phyloP scores from a whole-genome alignment of 495 filamentous ascomycete genomes.

The Aspergillus biplanus region DNA sequence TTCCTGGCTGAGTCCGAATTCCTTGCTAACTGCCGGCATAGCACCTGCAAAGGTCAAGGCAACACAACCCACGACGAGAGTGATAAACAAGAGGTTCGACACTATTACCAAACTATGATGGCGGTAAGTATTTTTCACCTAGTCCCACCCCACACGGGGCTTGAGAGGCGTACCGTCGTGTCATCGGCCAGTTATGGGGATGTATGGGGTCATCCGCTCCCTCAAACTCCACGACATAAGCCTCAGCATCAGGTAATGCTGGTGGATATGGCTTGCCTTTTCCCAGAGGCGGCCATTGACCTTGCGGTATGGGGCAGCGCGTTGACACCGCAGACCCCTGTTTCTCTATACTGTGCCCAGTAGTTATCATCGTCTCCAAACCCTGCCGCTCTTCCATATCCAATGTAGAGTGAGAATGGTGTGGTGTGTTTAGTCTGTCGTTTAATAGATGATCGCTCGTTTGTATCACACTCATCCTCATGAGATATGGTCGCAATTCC shows the following conservation, averaged over 20 bases:
- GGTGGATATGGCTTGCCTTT: conserved; percentile 46
- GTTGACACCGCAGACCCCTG: conserved; percentile 34
- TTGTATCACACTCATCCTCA: no score
- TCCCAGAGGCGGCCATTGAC: conserved; percentile 37
- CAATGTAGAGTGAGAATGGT: no score
- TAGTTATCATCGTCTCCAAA: conserved; percentile 35
- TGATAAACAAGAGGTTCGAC: conserved; percentile 34
- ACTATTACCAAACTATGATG: conserved; percentile 19
- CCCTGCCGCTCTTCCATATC: conserved; percentile 13
- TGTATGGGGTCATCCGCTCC: conserved; percentile 52
- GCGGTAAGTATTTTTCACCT: neutral
- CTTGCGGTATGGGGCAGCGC: conserved; percentile 29
- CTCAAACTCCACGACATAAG: conserved; percentile 60
- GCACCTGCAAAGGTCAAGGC: conserved; percentile 57
- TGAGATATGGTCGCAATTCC: no score
- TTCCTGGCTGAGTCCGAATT: conserved; percentile 49
- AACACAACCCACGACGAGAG: conserved; percentile 52
- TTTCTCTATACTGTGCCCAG: conserved; percentile 29
- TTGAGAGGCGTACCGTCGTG: conserved; percentile 24
- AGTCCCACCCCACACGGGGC: neutral
- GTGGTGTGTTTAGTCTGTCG: no score
- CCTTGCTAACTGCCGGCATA: conserved; percentile 37
- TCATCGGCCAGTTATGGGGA: conserved; percentile 52
- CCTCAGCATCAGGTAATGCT: conserved; percentile 45
- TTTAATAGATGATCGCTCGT: no score